Evolutionary conservation across 768 basidiomycete species (phyloP).

Genomic region (Boletus vermiculosoides): DNA sequence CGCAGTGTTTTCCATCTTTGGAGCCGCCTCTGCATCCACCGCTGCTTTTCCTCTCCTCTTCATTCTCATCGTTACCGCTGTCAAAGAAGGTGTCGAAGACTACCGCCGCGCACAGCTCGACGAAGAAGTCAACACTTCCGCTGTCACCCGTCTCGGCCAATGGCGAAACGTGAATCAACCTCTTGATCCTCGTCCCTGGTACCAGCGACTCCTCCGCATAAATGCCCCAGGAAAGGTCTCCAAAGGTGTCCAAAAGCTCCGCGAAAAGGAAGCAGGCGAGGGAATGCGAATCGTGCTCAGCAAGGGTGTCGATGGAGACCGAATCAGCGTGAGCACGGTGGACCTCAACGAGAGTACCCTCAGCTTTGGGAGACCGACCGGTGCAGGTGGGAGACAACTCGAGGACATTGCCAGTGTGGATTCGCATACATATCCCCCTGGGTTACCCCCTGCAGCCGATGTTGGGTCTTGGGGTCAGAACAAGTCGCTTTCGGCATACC

Average conservation of each 20-base stretch:
- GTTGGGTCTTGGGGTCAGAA: conserved; percentile 35
- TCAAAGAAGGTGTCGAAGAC: conserved; percentile 97
- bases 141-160: conserved; percentile 83
- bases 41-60: conserved; percentile 84
- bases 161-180: conserved; percentile 93
- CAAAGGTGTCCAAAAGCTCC: conserved; percentile 80
- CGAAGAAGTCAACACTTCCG: conserved; percentile 93
- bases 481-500: conserved; percentile 46
- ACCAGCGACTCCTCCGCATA: conserved; percentile 69
- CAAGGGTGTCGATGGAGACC: conserved; percentile 36
- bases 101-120: conserved; percentile 86
- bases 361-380: conserved; percentile 36
- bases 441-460: conserved; percentile 30
- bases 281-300: conserved; percentile 64
- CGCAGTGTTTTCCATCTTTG: conserved; percentile 87
- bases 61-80: conserved; percentile 83
- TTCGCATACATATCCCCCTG: conserved; percentile 64
- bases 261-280: conserved; percentile 76
- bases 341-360: conserved; percentile 44
- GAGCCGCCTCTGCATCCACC: conserved; percentile 77
- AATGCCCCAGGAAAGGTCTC: conserved; percentile 74
- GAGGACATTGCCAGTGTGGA: conserved; percentile 72
- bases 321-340: conserved; percentile 44
- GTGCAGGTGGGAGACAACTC: conserved; percentile 50
- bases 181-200: conserved; percentile 69